A percentile compares a stretch with the other conserved stretches of the same genome.
Evolutionary conservation across 164 flowering plant genomes (phyloP).

Genomic region (Nymphaea thermarum): DNA sequence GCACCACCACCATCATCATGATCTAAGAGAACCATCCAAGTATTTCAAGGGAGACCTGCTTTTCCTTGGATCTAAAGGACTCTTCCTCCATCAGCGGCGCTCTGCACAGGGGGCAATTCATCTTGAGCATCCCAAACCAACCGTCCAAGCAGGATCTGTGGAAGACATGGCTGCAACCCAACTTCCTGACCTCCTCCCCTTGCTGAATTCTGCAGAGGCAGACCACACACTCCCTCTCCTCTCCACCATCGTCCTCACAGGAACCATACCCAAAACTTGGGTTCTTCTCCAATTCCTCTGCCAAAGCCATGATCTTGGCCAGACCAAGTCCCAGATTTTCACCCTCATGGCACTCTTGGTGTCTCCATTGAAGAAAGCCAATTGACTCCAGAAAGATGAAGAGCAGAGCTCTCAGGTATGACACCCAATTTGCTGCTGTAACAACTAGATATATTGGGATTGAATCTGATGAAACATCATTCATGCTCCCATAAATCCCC

Average conservation of each 20-base stretch:
- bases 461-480: slow-evolving; percentile 62
- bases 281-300: slow-evolving; percentile 41
- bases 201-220: slow-evolving; percentile 37
- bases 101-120: slow-evolving; percentile 74
- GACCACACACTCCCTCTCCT: slow-evolving; percentile 39
- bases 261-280: slow-evolving; percentile 13
- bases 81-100: slow-evolving; percentile 21
- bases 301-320: slow-evolving; percentile 26
- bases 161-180: slow-evolving; percentile 63
- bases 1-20: not conserved
- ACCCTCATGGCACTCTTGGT: not conserved
- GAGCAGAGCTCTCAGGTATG: slow-evolving; percentile 23
- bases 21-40: slow-evolving; percentile 18
- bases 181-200: slow-evolving; percentile 50
- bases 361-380: slow-evolving; percentile 3
- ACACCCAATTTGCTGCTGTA: slow-evolving; percentile 34
- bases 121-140: slow-evolving; percentile 51
- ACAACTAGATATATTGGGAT: slow-evolving; percentile 42
- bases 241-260: slow-evolving; percentile 9
- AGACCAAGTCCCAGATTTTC: slow-evolving; percentile 28
- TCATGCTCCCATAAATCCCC: slow-evolving; percentile 55
- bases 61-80: slow-evolving; percentile 10
- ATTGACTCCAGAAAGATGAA: slow-evolving; percentile 11
- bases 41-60: slow-evolving; percentile 21
- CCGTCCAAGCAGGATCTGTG: slow-evolving; percentile 66